phyloP scores from a whole-genome alignment of 768 basidiomycete species.

The Psilocybe tampanensis region DNA sequence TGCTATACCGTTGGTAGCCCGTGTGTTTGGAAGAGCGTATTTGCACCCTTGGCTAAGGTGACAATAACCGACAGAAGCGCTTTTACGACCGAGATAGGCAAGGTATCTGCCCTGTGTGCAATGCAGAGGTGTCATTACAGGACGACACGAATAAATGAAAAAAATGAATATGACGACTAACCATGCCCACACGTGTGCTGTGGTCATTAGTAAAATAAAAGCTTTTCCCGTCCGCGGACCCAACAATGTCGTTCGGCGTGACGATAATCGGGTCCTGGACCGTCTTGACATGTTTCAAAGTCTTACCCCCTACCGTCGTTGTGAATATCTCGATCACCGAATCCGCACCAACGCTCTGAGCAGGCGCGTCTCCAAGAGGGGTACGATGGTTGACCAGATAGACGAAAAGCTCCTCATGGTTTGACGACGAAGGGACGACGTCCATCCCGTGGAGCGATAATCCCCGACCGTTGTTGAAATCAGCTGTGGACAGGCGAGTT shows the following conservation, averaged over 20 bases:
- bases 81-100: slow-evolving; percentile 29
- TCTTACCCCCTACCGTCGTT: slow-evolving; percentile 44
- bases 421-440: slow-evolving; percentile 52
- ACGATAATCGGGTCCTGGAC: slow-evolving; percentile 56
- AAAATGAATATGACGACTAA: slow-evolving; percentile 30
- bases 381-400: slow-evolving; percentile 75
- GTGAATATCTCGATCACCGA: slow-evolving; percentile 73
- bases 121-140: too few relatives aligned
- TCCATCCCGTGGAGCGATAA: slow-evolving; percentile 70
- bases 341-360: slow-evolving; percentile 59
- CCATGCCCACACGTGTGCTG: slow-evolving; percentile 51
- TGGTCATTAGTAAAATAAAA: slow-evolving; percentile 77
- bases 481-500: slow-evolving; percentile 43
- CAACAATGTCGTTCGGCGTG: slow-evolving; percentile 73
- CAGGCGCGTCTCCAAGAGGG: slow-evolving; percentile 40
- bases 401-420: slow-evolving; percentile 56
- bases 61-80: slow-evolving; percentile 66
- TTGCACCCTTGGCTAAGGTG: slow-evolving; percentile 64
- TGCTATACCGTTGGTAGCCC: slow-evolving; percentile 64
- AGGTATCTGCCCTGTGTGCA: slow-evolving; percentile 8
- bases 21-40: slow-evolving; percentile 49
- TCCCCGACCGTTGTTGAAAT: slow-evolving; percentile 41
- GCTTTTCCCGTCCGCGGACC: slow-evolving; percentile 60
- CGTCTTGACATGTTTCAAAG: slow-evolving; percentile 57
- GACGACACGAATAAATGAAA: background rate